Evolutionary conservation across 805 yeast species (phyloP), one percentile per base, ranked within the genome.

Genomic region (Blastobotrys attinorum): DNA sequence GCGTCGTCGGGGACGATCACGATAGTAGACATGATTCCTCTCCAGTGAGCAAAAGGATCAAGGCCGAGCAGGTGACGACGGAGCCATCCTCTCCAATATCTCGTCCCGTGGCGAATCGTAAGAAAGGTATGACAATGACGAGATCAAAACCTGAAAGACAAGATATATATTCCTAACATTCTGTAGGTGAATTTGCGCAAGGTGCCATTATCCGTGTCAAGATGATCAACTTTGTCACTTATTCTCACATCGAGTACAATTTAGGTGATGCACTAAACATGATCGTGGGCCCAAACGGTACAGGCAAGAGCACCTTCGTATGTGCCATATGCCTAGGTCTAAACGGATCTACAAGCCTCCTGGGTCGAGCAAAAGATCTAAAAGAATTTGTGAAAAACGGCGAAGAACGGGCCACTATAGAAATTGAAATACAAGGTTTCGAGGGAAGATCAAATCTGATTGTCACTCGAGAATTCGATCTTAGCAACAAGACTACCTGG

Each of bases 251-350:
- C 0, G 81, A 76, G 58, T 87, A 86, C 61, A 70, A 71, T 32
- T 72, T 90, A 45, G 83, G 90, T 0, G 96, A 97, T 0, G 70
- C 81, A 1, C 69, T 92, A 58, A 92, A 92, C 58, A 77, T 92
- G 81, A 83, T 92, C 46, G 82, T 92, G 42, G 98, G 97, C 0
- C 97, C 97, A 10, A 92, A 92, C 60, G 99, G 99, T 29, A 77
- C 95, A 0, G 98, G 98, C 4, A 92, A 92, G 57, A 81, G 92
- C 31, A 87, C 97, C 0, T 76, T 92, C 55, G 89, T 92, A 3
- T 85, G 96, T 47, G 97, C 96, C 0, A 76, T 90, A 1, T 90
- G 95, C 58, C 68, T 92, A 27, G 95, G 96, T 0, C 65, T 92
- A 15, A 90, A 82, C 1, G 97, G 97, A 1, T 77, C 75, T 20